Evolutionary conservation across 2,329 filamentous ascomycete genomes (phyloP).

Genomic region (Pestalotiopsis sp.): DNA sequence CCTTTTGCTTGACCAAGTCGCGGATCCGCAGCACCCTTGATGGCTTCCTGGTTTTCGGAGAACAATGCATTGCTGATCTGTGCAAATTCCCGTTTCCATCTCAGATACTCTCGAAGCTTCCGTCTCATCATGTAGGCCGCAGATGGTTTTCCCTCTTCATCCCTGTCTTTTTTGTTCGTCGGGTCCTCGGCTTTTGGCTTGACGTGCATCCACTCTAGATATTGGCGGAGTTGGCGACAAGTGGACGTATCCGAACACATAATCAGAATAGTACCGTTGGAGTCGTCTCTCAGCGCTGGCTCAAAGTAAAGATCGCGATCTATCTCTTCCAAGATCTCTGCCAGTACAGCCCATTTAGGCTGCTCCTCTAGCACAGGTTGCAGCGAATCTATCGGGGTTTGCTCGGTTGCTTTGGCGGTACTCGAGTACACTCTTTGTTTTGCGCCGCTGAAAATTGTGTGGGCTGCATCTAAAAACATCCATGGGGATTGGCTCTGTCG

Average conservation of each 20-base stretch:
- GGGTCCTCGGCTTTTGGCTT: constrained; percentile 52
- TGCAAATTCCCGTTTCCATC: constrained; percentile 89
- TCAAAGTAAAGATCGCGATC: constrained; percentile 89
- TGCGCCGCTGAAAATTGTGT: constrained; percentile 90
- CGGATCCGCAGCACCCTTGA: constrained; percentile 68
- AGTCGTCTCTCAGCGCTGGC: constrained; percentile 74
- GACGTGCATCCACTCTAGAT: constrained; percentile 87
- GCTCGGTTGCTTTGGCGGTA: constrained; percentile 55
- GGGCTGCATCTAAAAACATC: constrained; percentile 93
- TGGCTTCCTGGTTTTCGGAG: constrained; percentile 76
- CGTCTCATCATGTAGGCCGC: constrained; percentile 88
- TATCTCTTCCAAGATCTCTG: constrained; percentile 92
- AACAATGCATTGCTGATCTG: constrained; percentile 82
- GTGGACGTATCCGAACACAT: constrained; percentile 92
- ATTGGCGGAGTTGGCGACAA: constrained; percentile 87
- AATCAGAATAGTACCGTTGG: constrained; percentile 88
- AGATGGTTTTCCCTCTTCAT: constrained; percentile 65
- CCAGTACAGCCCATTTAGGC: constrained; percentile 88
- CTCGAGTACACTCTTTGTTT: constrained; percentile 85
- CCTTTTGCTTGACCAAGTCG: constrained; percentile 54
- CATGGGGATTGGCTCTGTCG: constrained; percentile 91
- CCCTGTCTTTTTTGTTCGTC: constrained; percentile 39
- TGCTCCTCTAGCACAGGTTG: constrained; percentile 88
- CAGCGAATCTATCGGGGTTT: constrained; percentile 62
- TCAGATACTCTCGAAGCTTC: constrained; percentile 82